Base-by-base conservation (phyloP, 345 rosid genomes). In the Euphorbia tirucalli region DNA sequence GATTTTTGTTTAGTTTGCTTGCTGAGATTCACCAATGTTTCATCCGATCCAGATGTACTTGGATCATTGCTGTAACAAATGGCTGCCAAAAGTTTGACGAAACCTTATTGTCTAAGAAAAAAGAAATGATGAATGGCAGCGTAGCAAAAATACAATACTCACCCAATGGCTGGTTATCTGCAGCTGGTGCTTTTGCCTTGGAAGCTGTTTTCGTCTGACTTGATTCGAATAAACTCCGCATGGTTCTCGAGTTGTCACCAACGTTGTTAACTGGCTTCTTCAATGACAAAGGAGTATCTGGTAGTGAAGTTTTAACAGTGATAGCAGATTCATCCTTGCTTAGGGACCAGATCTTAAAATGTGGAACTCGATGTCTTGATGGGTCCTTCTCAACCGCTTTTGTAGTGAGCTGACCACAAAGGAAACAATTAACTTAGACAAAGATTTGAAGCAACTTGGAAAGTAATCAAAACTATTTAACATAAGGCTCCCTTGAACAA, bases 311-410 rank as follows among this genome's bases (percentile, higher is more conserved):
- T 67, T 80, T 80, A 27, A 89, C 79, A 60, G 61, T 69, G 68
- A 90, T 73, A 24, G 84, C 78, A 9, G 89, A 82, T 71, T 78
- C 83, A 44, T 80, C 90, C 77, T 83, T 85, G 3, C 83, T 80
- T 73, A 90, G 30, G 32, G 85, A 83, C 11, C 92, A 89, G 32
- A 96, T 88, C 25, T 73, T 79, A 71, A 88, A 93, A 72, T 93
- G 97, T 5, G 88, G 88, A 63, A 88, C 74, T 19, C 93, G 86
- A 73, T 96, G n/a, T 77, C 92, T 84, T 19, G 86, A 48, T 49
- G 81, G 75, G 77, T 85, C 86, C 79, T 93, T 92, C 66, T 88
- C 94, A 73, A 88, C 94, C 35, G 88, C 87, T 79, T 86, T 85
- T 21, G 74, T 65, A 9, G 96, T 89, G 60, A 95, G 89, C 97